Evolutionary conservation across 768 basidiomycete species (phyloP).

Genomic region (Boletus speciosus): DNA sequence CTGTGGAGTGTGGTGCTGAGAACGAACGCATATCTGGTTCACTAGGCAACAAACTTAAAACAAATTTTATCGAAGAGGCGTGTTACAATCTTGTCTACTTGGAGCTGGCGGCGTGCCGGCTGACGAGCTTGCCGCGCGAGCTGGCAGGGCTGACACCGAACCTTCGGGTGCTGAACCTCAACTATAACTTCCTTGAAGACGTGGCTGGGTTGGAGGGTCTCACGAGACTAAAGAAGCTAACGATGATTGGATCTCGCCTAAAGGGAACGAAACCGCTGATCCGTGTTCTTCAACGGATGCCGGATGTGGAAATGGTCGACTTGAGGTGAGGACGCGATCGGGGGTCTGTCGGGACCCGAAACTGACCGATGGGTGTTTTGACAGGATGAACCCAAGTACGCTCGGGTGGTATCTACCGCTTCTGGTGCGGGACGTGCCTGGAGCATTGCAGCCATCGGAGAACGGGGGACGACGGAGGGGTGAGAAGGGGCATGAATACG

Average conservation of each 20-base stretch:
- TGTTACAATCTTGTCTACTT: conserved; percentile 91
- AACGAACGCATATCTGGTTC: conserved; percentile 23
- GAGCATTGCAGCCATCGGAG: conserved; percentile 63
- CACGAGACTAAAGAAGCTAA: conserved; percentile 74
- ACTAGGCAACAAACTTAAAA: conserved; percentile 68
- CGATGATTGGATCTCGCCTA: conserved; percentile 80
- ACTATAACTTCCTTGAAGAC: conserved; percentile 94
- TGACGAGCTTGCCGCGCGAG: conserved; percentile 68
- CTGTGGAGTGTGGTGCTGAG: conserved; percentile 12
- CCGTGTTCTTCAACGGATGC: conserved; percentile 64
- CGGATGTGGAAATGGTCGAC: conserved; percentile 85
- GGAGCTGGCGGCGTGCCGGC: conserved; percentile 84
- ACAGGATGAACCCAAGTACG: conserved; percentile 93
- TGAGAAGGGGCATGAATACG: conserved; percentile 30
- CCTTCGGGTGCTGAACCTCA: conserved; percentile 87
- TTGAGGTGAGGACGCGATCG: conserved; percentile 59
- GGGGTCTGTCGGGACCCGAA: conserved; percentile 6
- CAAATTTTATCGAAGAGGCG: conserved; percentile 61
- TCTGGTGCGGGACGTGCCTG: conserved; percentile 64
- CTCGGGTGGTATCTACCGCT: conserved; percentile 94
- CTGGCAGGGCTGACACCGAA: conserved; percentile 73
- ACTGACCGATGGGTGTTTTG: conserved; percentile 21
- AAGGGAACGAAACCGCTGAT: conserved; percentile 72
- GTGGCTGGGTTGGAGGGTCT: conserved; percentile 65
- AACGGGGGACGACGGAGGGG: conserved; percentile 25